Conservation (phyloP, 148 eudicot species). For the Nyssa sinensis region DNA sequence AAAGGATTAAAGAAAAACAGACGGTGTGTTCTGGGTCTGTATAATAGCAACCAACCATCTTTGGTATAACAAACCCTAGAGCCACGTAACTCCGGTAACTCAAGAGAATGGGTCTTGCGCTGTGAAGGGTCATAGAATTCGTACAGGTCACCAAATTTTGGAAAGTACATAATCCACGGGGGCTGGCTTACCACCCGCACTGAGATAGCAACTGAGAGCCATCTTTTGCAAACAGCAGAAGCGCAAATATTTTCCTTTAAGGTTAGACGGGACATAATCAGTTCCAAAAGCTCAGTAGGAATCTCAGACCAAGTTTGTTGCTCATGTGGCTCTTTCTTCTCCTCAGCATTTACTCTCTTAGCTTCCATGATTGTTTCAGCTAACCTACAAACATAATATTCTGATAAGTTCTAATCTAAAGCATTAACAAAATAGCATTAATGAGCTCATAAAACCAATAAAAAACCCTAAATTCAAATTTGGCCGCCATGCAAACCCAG, state of each 20-base stretch:
- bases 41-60: conserved; percentile 68
- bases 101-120: conserved; percentile 54
- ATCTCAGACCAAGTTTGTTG: conserved; percentile 45
- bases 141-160: conserved; percentile 59
- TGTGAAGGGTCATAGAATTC: conserved; percentile 70
- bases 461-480: neutral
- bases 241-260: conserved; percentile 57
- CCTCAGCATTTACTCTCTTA: conserved; percentile 18
- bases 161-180: conserved; percentile 83
- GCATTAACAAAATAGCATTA: neutral
- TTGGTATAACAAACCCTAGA: conserved; percentile 71
- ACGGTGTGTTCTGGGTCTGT: conserved; percentile 47
- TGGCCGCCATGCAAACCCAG: neutral
- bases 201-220: conserved; percentile 55
- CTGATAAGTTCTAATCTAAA: neutral
- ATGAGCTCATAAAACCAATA: neutral
- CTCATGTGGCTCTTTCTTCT: conserved; percentile 25
- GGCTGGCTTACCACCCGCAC: conserved; percentile 52
- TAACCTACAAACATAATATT: conserved; percentile 35
- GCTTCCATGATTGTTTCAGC: conserved; percentile 40
- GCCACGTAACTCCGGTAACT: conserved; percentile 53
- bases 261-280: conserved; percentile 52
- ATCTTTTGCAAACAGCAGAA: conserved; percentile 70
- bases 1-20: conserved; percentile 76
- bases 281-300: conserved; percentile 63